Base-by-base conservation (phyloP, 257 asterid species). In the Lantana camara region DNA sequence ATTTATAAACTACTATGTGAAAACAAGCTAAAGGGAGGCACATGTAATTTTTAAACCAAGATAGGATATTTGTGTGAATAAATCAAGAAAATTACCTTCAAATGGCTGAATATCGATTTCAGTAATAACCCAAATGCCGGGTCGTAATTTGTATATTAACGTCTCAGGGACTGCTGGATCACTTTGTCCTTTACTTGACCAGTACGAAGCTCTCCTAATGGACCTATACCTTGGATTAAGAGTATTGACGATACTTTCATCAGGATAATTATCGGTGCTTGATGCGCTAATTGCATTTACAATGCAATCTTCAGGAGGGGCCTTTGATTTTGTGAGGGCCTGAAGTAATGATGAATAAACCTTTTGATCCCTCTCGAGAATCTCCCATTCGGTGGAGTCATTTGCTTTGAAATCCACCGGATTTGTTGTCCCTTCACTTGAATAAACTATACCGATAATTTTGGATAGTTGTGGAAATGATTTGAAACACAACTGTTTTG, bases 141-240 rank as follows among this genome's bases (percentile, higher is more conserved):
- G 59, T 57, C 72, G 67, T 27, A 90, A 75, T 69, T 81, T 85
- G 72, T 90, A 93, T 19, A 81, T 61, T 41, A 93, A 75, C 0
- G 80, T 82, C 88, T 93, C 96, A 0, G 95, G 89, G 20, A 75
- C 87, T 64, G 57, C 68, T 32, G 95, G 91, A 77, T 90, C 56
- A 40, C 73, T 77, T 29, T 87, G 87, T 37, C 97, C 96, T 81
- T 60, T 77, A 69, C 96, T 88, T 17, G 99, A 93, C 97, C 96
- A 88, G 77, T 90, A 90, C 2, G 89, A 86, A 57, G 87, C 81
- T 70, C 82, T 57, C 55, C 73, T 29, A 4, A 58, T 22, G 61
- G 66, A 60, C 60, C 85, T 75, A 61, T 80, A 92, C 64, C 77
- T 74, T 44, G 94, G 92, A 50, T 52, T 75, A 60, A 90, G 79